These are phyloP conservation scores for Stropharia rugosoannulata DNA, from an alignment of 768 basidiomycete species.

Conservation along the genomic window DNA sequence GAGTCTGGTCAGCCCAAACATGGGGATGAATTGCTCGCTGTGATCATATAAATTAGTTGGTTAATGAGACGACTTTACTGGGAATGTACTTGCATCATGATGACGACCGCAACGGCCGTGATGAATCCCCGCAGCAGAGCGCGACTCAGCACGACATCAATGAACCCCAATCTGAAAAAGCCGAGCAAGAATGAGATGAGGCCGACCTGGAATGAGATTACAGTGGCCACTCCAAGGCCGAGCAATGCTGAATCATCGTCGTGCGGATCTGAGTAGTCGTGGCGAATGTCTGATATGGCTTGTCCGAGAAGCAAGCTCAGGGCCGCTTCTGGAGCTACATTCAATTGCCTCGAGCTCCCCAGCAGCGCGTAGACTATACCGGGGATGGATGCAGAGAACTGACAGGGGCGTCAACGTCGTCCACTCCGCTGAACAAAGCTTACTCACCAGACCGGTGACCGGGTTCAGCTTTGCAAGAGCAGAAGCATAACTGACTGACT, in stretches of 20 bases:
- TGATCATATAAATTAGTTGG: neutral
- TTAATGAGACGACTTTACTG: neutral
- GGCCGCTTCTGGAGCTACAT: constrained; percentile 88
- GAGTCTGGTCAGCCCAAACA: constrained; percentile 75
- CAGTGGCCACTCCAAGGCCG: constrained; percentile 70
- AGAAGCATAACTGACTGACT: constrained; percentile 90
- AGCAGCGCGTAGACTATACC: constrained; percentile 89
- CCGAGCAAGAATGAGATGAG: constrained; percentile 85
- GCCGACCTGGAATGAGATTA: constrained; percentile 87
- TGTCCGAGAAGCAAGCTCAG: constrained; percentile 87
- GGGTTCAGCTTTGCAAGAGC: constrained; percentile 85
- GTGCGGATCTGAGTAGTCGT: constrained; percentile 41
- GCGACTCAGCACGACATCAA: constrained; percentile 90
- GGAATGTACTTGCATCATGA: constrained; percentile 62
- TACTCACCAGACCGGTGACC: constrained; percentile 76
- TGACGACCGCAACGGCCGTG: constrained; percentile 81
- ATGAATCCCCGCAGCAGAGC: constrained; percentile 88
- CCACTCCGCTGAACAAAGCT: neutral
- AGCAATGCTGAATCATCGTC: constrained; percentile 46
- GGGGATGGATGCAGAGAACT: constrained; percentile 87
- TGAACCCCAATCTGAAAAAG: constrained; percentile 85
- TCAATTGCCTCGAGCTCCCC: constrained; percentile 80
- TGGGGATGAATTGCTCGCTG: constrained; percentile 85
- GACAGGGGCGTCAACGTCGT: neutral
- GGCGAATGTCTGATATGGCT: constrained; percentile 70